Percentiles rank a stretch among this genome's conserved stretches.
Evolutionary conservation across 371 early-diverging fungal species (phyloP).

Genomic region (Syncephalastrum monosporum): DNA sequence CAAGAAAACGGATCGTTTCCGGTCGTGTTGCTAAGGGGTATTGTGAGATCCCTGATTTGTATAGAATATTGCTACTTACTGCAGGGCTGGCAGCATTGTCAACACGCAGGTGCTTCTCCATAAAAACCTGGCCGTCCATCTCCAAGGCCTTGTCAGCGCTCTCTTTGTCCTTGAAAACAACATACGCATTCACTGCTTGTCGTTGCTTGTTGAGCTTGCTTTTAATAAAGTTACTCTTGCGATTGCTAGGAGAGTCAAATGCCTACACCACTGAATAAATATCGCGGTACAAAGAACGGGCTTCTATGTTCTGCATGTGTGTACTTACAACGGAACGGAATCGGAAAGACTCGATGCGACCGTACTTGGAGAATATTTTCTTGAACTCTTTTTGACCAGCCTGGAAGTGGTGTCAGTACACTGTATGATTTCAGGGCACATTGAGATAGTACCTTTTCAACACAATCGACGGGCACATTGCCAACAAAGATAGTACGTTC

Average conservation of each 20-base stretch:
- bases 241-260: conserved; percentile 65
- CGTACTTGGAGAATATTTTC: conserved; percentile 64
- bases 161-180: conserved; percentile 70
- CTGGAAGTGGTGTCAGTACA: conserved; percentile 20
- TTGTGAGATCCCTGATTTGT: not conserved
- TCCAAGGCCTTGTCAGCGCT: conserved; percentile 64
- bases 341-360: conserved; percentile 80
- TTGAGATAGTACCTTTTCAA: conserved; percentile 51
- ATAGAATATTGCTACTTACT: not conserved
- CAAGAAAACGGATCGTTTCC: conserved; percentile 86
- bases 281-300: conserved; percentile 18
- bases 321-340: conserved; percentile 81
- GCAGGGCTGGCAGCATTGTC: conserved; percentile 63
- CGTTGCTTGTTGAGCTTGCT: conserved; percentile 82
- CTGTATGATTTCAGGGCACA: not conserved
- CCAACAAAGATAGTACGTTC: conserved; percentile 81
- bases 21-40: conserved; percentile 50
- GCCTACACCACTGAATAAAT: conserved; percentile 46
- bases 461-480: conserved; percentile 68
- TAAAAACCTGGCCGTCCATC: conserved; percentile 79
- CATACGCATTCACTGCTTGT: conserved; percentile 84
- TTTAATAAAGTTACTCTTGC: conserved; percentile 73
- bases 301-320: not conserved
- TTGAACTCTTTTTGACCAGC: conserved; percentile 62
- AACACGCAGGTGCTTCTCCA: conserved; percentile 87